phyloP scores from a whole-genome alignment of 2,329 filamentous ascomycete genomes.

The Neofusicoccum laricinum region DNA sequence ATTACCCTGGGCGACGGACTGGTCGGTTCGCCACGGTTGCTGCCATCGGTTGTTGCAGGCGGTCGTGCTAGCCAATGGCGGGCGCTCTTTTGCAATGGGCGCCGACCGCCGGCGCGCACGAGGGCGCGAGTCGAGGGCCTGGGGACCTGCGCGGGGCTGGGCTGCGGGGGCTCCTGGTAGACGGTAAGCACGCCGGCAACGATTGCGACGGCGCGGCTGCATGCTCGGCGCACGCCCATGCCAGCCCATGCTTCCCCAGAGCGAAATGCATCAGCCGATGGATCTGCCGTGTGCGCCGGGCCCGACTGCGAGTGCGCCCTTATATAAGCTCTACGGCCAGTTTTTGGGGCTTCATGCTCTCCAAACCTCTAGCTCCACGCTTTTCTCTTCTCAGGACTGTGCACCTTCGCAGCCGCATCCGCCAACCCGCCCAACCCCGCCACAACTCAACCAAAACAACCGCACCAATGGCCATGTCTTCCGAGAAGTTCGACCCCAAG shows the following conservation, averaged over 20 bases:
- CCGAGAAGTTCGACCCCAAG: constrained; percentile 62
- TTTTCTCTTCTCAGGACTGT: neutral
- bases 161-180: constrained; percentile 1
- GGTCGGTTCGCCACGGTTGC: neutral
- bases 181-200: constrained; percentile 12
- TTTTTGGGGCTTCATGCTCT: neutral
- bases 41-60: constrained; percentile 10
- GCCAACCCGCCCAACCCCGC: neutral
- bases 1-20: neutral
- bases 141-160: constrained; percentile 2
- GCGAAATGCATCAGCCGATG: constrained; percentile 10
- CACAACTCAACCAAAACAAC: neutral
- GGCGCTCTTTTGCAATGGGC: neutral
- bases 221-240: neutral
- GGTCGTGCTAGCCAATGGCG: neutral
- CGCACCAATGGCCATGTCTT: constrained; percentile 9
- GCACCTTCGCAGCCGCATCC: neutral
- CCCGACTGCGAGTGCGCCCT: neutral
- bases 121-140: neutral
- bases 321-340: constrained; percentile 4
- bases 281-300: constrained; percentile 12
- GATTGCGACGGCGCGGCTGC: neutral
- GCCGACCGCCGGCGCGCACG: neutral
- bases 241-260: neutral
- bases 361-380: neutral